Evolutionary conservation across 2,329 filamentous ascomycete species (phyloP), one percentile per base, ranked within the genome.

Genomic region (Pestalotiopsis sp.): DNA sequence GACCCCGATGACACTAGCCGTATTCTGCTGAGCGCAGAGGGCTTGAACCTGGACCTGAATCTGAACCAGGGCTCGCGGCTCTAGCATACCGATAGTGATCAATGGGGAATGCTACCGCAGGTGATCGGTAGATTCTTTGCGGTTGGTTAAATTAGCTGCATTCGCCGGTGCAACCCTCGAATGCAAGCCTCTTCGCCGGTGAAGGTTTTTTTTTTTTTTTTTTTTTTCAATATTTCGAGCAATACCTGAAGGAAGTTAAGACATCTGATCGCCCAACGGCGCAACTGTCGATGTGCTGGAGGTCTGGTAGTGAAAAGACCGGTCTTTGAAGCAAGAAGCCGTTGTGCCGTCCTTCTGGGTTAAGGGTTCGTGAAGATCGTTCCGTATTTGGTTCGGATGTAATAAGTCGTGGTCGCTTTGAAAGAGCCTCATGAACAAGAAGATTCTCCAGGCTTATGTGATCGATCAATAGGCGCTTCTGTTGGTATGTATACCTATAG

Each of bases 131-230:
- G 45, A 52, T 52, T 52, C 20, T n/a, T 52, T 52, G 45, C 45
- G 45, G n/a, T 23, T 61, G 20, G 58, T 56, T 63, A 67, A 63
- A 67, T 67, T 67, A 67, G 66, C 17, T 67, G 65, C 65, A 61
- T 61, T n/a, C 56, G 31, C 56, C 27, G 38, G 14, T 62, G 57
- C 56, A 31, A 61, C 36, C 56, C 65, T 17, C n/a, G 36, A 61
- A 49, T 49, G 31, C 65, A 23, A 27, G 13, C 41, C 13, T 31
- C 17, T 27, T 52, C 36, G 56, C 23, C 20, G 20, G 57, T 27
- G 45, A 66, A 38, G 56, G n/a, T 12, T 39, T 36, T 61, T 36
- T 23, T n/a, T n/a, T n/a, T n/a, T n/a, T n/a, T n/a, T n/a, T n/a
- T n/a, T n/a, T n/a, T n/a, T n/a, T n/a, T n/a, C n/a, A n/a, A n/a